phyloP scores from a whole-genome alignment of 306 rosid genomes.

The Herpetospermum pedunculosum region DNA sequence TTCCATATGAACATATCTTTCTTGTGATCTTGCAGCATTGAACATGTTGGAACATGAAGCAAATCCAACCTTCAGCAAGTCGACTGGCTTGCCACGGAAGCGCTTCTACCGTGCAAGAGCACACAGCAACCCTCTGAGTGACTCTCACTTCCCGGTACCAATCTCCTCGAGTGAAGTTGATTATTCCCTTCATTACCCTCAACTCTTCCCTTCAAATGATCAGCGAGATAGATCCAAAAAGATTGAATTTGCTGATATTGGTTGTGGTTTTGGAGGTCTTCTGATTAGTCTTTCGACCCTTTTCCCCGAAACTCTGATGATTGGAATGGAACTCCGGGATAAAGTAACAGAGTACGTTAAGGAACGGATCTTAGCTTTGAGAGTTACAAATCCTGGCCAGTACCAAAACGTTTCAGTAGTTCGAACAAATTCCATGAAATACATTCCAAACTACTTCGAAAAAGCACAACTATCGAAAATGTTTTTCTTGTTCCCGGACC shows the following conservation, averaged over 20 bases:
- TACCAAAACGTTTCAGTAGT: slow-evolving; percentile 83
- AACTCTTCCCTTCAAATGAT: slow-evolving; percentile 35
- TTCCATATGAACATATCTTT: background rate
- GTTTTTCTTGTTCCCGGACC: slow-evolving; percentile 96
- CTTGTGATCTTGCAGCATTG: slow-evolving; percentile 8
- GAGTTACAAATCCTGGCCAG: slow-evolving; percentile 60
- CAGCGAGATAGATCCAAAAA: slow-evolving; percentile 30
- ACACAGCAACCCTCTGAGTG: slow-evolving; percentile 93
- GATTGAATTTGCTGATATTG: slow-evolving; percentile 85
- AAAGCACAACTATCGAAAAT: slow-evolving; percentile 79
- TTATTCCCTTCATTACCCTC: slow-evolving; percentile 70
- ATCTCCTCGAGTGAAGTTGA: slow-evolving; percentile 61
- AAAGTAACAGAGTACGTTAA: slow-evolving; percentile 89
- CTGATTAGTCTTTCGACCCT: slow-evolving; percentile 73
- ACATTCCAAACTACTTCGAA: slow-evolving; percentile 83
- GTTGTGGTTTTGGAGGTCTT: slow-evolving; percentile 96
- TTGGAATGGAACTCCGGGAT: slow-evolving; percentile 95
- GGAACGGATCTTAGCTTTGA: slow-evolving; percentile 66
- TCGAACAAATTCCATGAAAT: slow-evolving; percentile 93
- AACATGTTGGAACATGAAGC: slow-evolving; percentile 45
- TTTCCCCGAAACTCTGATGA: slow-evolving; percentile 78
- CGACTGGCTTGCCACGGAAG: slow-evolving; percentile 89
- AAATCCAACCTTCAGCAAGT: slow-evolving; percentile 55
- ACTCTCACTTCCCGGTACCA: slow-evolving; percentile 89
- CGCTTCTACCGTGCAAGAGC: slow-evolving; percentile 98